These are phyloP conservation scores for Candida railenensis DNA, from an alignment of 805 yeast genomes.

Conservation along the genomic window DNA sequence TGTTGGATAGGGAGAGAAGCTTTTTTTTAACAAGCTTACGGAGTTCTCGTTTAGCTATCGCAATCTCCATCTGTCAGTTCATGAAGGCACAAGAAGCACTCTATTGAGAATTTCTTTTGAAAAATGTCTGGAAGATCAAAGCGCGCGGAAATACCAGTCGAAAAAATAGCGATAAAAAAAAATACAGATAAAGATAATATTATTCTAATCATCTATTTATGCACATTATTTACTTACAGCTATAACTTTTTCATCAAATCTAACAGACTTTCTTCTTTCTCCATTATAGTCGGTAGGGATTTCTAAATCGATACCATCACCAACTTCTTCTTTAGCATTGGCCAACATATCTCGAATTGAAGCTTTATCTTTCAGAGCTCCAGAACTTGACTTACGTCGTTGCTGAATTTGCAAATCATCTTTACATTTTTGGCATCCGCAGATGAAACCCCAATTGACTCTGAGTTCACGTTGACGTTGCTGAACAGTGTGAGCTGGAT, in stretches of 20 bases:
- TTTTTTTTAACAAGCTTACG: conserved; percentile 23
- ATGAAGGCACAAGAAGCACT: no score
- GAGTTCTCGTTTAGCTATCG: conserved; percentile 21
- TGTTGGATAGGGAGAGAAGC: conserved; percentile 15
- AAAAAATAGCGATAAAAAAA: neutral
- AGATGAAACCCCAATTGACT: conserved; percentile 77
- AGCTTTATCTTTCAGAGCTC: conserved; percentile 22
- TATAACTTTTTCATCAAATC: conserved; percentile 62
- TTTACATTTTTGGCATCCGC: conserved; percentile 66
- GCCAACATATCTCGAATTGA: conserved; percentile 49
- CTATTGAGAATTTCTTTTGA: no score
- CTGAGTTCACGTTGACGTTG: conserved; percentile 66
- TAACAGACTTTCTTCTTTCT: conserved; percentile 60
- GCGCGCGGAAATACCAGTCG: neutral
- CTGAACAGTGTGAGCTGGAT: conserved; percentile 59
- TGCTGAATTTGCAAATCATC: conserved; percentile 47
- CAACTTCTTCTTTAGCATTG: conserved; percentile 41
- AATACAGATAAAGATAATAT: neutral
- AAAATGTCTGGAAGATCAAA: no score
- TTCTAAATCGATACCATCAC: conserved; percentile 41
- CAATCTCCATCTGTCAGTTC: no score
- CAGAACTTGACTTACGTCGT: conserved; percentile 43
- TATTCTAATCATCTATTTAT: neutral
- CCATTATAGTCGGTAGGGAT: conserved; percentile 37
- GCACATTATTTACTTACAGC: conserved; percentile 38